phyloP scores from a whole-genome alignment of 805 yeast genomes.

The Wickerhamomyces hampshirensis region DNA sequence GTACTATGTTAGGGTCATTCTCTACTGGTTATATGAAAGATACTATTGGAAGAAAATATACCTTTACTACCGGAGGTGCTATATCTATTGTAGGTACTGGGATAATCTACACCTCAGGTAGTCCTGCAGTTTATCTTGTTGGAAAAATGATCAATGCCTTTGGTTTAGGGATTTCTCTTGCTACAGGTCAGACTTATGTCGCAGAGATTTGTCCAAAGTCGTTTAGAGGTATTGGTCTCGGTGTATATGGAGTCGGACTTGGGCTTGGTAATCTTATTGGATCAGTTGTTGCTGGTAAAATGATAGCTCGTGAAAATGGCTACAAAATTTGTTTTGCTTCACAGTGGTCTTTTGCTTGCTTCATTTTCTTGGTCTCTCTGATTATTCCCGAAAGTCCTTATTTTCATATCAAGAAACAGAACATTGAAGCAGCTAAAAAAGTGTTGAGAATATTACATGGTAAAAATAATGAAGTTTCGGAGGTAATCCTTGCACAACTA shows the following conservation, averaged over 20 bases:
- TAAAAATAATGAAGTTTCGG: too few species aligned
- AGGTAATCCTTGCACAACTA: too few species aligned
- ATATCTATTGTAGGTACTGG: conserved; percentile 1
- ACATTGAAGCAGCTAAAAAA: neutral
- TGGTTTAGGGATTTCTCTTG: neutral
- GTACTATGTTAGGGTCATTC: conserved; percentile 1
- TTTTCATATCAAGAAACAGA: neutral
- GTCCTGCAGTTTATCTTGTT: conserved; percentile 1
- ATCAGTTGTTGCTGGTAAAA: conserved; percentile 1
- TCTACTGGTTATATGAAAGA: neutral
- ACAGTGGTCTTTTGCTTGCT: conserved; percentile 1
- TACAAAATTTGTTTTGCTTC: conserved; percentile 1
- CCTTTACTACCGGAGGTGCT: neutral
- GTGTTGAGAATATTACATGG: too few species aligned
- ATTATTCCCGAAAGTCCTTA: conserved; percentile 1
- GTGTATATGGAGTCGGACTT: neutral
- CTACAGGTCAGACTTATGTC: neutral
- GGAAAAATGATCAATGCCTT: conserved; percentile 2
- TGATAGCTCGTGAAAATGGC: conserved; percentile 1
- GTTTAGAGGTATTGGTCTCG: neutral
- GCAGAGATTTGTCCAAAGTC: conserved; percentile 1
- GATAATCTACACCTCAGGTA: neutral
- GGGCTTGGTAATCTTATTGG: conserved; percentile 2
- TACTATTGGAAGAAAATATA: conserved; percentile 1
- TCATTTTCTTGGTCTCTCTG: neutral